These are phyloP conservation scores for Ganoderma multipileum DNA, from an alignment of 1,284 basidiomycete genomes.

Conservation along the genomic window DNA sequence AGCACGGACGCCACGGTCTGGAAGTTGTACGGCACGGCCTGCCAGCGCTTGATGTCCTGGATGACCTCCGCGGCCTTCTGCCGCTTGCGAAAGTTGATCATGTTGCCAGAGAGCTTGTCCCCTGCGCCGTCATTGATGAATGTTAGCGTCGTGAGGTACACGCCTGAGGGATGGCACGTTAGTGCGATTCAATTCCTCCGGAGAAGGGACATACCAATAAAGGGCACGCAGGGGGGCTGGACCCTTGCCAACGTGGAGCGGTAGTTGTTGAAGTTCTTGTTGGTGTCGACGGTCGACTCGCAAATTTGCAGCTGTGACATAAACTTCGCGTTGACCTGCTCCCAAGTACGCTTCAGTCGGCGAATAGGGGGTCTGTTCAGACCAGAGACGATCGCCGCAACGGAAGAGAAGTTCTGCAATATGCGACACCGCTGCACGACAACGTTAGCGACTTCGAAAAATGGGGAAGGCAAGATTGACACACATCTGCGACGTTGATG, in stretches of 20 bases:
- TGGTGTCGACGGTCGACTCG: conserved; percentile 87
- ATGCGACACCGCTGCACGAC: conserved; percentile 79
- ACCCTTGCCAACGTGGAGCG: conserved; percentile 86
- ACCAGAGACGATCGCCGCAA: conserved; percentile 96
- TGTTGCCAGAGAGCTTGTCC: conserved; percentile 78
- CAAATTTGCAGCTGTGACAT: conserved; percentile 73
- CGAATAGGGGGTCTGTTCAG: conserved; percentile 95
- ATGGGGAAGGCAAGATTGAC: not conserved
- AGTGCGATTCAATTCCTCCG: not conserved
- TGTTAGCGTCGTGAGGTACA: conserved; percentile 94
- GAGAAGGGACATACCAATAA: conserved; percentile 76
- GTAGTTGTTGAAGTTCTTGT: conserved; percentile 95
- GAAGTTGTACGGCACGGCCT: conserved; percentile 90
- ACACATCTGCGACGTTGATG: conserved; percentile 94
- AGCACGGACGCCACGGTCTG: conserved; percentile 73
- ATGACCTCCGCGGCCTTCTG: conserved; percentile 95
- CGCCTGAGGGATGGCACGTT: conserved; percentile 59
- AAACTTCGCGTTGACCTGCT: conserved; percentile 79
- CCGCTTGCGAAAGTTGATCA: conserved; percentile 97
- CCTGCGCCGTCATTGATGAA: conserved; percentile 99
- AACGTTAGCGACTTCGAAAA: not conserved
- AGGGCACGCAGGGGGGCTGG: conserved; percentile 95
- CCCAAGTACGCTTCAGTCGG: conserved; percentile 95
- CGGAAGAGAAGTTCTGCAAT: conserved; percentile 94
- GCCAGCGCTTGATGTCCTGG: conserved; percentile 96